Evolutionary conservation across 495 filamentous ascomycete genomes (phyloP), one percentile per base, ranked within the genome.

Genomic region (Penicillium samsonianum): DNA sequence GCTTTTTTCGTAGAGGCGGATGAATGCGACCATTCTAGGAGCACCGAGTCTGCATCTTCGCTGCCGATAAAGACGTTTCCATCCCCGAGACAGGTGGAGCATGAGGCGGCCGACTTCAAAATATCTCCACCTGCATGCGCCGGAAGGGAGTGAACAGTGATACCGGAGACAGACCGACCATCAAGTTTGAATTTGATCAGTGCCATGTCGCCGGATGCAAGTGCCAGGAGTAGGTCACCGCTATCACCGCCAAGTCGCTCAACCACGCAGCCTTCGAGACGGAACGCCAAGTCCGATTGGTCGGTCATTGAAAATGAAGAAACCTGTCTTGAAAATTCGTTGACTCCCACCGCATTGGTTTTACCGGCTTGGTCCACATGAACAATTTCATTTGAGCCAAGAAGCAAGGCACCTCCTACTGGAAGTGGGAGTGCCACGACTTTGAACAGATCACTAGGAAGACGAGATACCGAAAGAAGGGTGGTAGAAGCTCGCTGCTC

Each of bases 341-440:
- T 98, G 62, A 98, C 91, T n/a, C 87, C 93, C 38, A 98, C 89
- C 10, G 91, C 94, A 65, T 88, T 96, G 14, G 91, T 84, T 73
- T 95, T 97, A 5, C 94, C 94, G 12, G 90, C 87, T 78, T 98
- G 95, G 68, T 98, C 94, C 58, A 98, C 87, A 73, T 98, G 95
- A 54, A 98, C 89, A 57, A 98, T 72, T 65, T 96, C 90, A 69
- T 98, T 97, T 12, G 80, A 80, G 8, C 94, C 95, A 41, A 98
- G 76, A 33, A 98, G 81, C 23, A 98, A 73, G 30, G 91, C 87
- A 23, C 94, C 94, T 49, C 94, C 94, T 43, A 98, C 85, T 20
- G 91, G 91, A 20, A 87, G 82, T 8, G 91, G 90, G 14, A 99
- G 79, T 33, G 94, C 85, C 38, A 96, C 80, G 38, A 97, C 87